phyloP scores from a whole-genome alignment of 345 rosid species.

The Populus alba region DNA sequence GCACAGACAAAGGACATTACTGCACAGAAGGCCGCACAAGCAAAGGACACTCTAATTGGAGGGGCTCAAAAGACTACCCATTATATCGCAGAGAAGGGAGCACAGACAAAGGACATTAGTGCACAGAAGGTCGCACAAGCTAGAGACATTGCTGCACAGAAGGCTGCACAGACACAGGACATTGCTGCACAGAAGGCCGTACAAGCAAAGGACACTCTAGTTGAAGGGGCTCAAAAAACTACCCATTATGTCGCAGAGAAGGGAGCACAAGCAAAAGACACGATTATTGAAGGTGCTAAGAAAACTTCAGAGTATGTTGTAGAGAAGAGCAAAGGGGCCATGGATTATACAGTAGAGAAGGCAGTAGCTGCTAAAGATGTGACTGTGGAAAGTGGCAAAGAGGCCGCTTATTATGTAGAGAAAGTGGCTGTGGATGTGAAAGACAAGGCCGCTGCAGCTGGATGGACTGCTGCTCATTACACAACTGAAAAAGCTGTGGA shows the following conservation, averaged over 20 bases:
- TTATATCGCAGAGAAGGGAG: slow-evolving; percentile 7
- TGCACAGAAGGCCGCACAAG: not conserved
- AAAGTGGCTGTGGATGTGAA: slow-evolving; percentile 41
- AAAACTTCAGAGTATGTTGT: not conserved
- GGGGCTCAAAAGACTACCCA: not conserved
- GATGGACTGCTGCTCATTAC: slow-evolving; percentile 74
- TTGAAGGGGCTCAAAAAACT: not conserved
- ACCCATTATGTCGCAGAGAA: not conserved
- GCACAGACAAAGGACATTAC: slow-evolving; percentile 3
- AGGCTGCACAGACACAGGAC: not conserved
- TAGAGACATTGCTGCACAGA: not conserved
- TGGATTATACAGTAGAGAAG: slow-evolving; percentile 12
- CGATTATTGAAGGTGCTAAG: not conserved
- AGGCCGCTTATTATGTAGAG: slow-evolving; percentile 47
- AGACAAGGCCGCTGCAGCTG: slow-evolving; percentile 53
- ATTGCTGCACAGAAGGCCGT: not conserved
- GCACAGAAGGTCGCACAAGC: not conserved
- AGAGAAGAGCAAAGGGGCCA: not conserved
- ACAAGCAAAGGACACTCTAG: not conserved
- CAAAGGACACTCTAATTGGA: not conserved
- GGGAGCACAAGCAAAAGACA: slow-evolving; percentile 7
- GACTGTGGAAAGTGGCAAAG: slow-evolving; percentile 51
- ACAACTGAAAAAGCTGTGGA: slow-evolving; percentile 53
- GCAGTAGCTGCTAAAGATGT: slow-evolving; percentile 40
- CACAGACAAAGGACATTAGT: not conserved